Conservation (phyloP, 768 basidiomycete species). For the Cantharellus cinnabarinus region DNA sequence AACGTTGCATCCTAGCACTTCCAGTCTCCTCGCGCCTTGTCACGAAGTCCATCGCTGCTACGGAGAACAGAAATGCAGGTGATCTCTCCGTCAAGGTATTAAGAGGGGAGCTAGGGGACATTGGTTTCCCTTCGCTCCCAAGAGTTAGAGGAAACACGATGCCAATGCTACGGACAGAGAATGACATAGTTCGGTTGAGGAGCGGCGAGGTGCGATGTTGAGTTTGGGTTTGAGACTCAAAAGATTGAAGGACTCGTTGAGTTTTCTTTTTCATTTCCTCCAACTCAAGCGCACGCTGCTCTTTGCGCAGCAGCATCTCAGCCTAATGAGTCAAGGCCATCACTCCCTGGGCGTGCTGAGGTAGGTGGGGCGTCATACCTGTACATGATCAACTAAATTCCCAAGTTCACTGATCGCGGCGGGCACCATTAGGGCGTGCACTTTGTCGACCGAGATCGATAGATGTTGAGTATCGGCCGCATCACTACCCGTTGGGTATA, state of each 20-base stretch:
- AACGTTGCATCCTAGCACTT: slow-evolving; percentile 42
- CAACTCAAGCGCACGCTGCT: slow-evolving; percentile 57
- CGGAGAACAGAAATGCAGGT: slow-evolving; percentile 71
- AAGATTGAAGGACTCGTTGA: slow-evolving; percentile 46
- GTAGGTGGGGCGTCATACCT: slow-evolving; percentile 20
- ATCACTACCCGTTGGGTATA: slow-evolving; percentile 1
- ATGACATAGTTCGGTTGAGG: slow-evolving; percentile 17
- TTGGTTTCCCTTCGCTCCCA: slow-evolving; percentile 28
- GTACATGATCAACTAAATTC: slow-evolving; percentile 71
- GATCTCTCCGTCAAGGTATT: slow-evolving; percentile 14
- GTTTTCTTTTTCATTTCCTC: slow-evolving; percentile 71
- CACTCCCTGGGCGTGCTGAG: slow-evolving; percentile 8
- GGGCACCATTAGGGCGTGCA: slow-evolving; percentile 87
- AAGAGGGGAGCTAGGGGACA: slow-evolving; percentile 16
- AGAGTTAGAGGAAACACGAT: slow-evolving; percentile 64
- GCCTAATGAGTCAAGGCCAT: slow-evolving; percentile 24
- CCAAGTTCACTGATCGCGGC: slow-evolving; percentile 80
- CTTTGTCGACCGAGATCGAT: slow-evolving; percentile 41
- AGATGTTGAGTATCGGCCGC: slow-evolving; percentile 10
- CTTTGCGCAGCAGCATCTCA: slow-evolving; percentile 53
- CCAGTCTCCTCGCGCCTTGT: slow-evolving; percentile 63
- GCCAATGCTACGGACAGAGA: slow-evolving; percentile 41
- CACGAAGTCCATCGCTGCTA: slow-evolving; percentile 51
- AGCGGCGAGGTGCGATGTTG: slow-evolving; percentile 15
- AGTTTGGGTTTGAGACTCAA: slow-evolving; percentile 24